Percentiles rank a stretch among this genome's conserved stretches.
phyloP scores from a whole-genome alignment of 805 yeast genomes.

The Torulaspora delbrueckii region DNA sequence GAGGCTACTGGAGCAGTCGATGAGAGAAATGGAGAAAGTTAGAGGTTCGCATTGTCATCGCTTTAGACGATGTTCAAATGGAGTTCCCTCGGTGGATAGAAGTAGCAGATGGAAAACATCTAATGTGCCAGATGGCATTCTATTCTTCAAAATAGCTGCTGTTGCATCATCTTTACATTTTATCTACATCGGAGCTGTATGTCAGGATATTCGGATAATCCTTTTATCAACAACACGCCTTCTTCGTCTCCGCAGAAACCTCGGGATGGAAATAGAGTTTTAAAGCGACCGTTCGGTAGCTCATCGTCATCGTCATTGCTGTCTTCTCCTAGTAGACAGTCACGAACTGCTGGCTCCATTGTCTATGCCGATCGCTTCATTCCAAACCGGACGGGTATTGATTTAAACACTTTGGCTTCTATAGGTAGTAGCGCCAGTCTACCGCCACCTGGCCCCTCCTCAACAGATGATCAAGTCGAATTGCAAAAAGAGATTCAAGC shows the following conservation, averaged over 20 bases:
- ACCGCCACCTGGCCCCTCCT: conserved; percentile 22
- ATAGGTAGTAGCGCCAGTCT: conserved; percentile 27
- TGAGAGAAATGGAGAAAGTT: background rate
- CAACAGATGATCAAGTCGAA: conserved; percentile 54
- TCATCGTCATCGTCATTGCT: conserved; percentile 24
- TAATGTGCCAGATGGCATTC: background rate
- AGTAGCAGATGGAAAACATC: background rate
- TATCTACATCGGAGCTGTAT: conserved; percentile 1
- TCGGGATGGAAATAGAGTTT: conserved; percentile 16
- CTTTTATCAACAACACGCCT: conserved; percentile 35
- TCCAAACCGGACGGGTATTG: conserved; percentile 82
- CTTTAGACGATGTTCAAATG: background rate
- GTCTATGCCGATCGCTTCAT: conserved; percentile 80
- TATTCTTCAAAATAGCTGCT: background rate
- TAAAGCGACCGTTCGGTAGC: conserved; percentile 21
- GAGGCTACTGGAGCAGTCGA: background rate
- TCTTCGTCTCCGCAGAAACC: conserved; percentile 31
- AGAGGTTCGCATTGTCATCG: background rate
- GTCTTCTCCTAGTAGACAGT: conserved; percentile 31
- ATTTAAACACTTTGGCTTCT: conserved; percentile 76
- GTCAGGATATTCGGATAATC: conserved; percentile 23
- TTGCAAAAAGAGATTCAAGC: conserved; percentile 73
- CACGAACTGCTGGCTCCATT: conserved; percentile 31
- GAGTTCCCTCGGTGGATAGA: background rate
- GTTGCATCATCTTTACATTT: background rate